Base-by-base conservation (phyloP, 202 grass and related monocot species). In the Digitaria exilis region DNA sequence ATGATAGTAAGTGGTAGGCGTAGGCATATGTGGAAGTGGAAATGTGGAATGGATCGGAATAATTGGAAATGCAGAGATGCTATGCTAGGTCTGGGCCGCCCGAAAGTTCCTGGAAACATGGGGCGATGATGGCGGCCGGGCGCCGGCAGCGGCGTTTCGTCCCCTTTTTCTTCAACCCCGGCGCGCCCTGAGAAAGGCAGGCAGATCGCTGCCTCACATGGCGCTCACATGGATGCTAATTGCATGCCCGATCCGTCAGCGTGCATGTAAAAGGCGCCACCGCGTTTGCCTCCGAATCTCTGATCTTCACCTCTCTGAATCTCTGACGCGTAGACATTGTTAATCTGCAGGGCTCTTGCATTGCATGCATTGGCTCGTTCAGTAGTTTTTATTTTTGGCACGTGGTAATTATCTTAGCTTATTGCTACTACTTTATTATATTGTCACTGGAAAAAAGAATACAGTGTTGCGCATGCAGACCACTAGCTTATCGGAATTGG, bases 81-180 rank as follows among this genome's bases (percentile, higher is more conserved):
- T n/a, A n/a, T n/a, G n/a, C n/a, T n/a, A n/a, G n/a, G n/a, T 14
- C 12, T 14, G n/a, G 11, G 68, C 4, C 3, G 41, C 9, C 13
- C 70, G 80, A 55, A 75, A 44, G 34, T 57, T 84, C 81, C 34
- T 32, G 46, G 81, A 56, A 84, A 67, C 81, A 75, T 11, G 81
- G 69, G 58, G 71, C 25, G 21, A 45, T 67, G 56, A 39, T 43
- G 73, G 65, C 37, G 21, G 65, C 64, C 48, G 10, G 32, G 17
- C 18, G 49, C 46, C 19, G 52, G 66, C 39, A 82, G 79, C 55
- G 11, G 69, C 46, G 51, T 45, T 7, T 37, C 54, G 19, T 17
- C 43, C n/a, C 68, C 9, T 17, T 65, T 54, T 65, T 18, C 71
- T 75, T 55, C 6, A 55, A 30, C 32, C 16, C 15, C 71, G 35